Conservation (phyloP, 208 protist species). For the Phytomonas sp. region DNA sequence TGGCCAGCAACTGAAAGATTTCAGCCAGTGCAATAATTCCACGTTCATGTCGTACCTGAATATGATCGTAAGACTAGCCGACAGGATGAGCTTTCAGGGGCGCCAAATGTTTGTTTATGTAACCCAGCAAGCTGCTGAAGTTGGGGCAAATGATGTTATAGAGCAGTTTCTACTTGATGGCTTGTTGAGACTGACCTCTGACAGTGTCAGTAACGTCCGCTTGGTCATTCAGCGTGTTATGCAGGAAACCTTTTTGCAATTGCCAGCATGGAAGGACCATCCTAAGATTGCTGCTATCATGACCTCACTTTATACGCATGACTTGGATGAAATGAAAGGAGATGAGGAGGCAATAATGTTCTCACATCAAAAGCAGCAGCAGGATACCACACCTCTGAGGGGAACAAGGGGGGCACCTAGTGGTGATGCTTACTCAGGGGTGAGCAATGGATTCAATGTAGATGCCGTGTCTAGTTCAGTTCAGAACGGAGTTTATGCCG, state of each 20-base stretch:
- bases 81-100: slow-evolving; percentile 65
- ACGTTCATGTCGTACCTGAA: slow-evolving; percentile 38
- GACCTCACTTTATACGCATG: slow-evolving; percentile 20
- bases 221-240: slow-evolving; percentile 63
- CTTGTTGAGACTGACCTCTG: slow-evolving; percentile 56
- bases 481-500: not conserved
- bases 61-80: slow-evolving; percentile 66
- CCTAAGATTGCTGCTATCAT: slow-evolving; percentile 39
- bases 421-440: not conserved
- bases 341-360: not conserved
- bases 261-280: slow-evolving; percentile 26
- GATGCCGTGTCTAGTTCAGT: not conserved
- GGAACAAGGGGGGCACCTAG: not conserved
- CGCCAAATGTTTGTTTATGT: slow-evolving; percentile 88
- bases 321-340: slow-evolving; percentile 11
- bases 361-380: not conserved
- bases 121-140: slow-evolving; percentile 62
- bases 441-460: not conserved
- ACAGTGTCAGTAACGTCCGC: slow-evolving; percentile 87
- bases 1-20: slow-evolving; percentile 23
- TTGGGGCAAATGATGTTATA: slow-evolving; percentile 58
- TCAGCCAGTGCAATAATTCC: not conserved
- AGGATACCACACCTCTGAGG: not conserved
- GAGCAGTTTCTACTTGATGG: slow-evolving; percentile 50
- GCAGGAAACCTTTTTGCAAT: slow-evolving; percentile 31